Evolutionary conservation across 2,329 filamentous ascomycete genomes (phyloP).

Genomic region (Orbilia quercus): DNA sequence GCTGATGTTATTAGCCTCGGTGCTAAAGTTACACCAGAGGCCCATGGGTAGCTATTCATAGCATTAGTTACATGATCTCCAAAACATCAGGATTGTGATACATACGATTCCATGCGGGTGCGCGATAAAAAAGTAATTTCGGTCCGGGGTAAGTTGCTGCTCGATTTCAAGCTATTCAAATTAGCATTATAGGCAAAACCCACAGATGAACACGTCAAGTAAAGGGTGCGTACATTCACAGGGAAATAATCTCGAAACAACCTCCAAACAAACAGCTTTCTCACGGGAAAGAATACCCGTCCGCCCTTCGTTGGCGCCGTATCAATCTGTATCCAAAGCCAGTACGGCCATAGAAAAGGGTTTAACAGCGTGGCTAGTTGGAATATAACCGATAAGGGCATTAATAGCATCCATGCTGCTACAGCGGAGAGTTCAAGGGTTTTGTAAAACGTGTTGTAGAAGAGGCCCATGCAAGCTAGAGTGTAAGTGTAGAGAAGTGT

Average conservation of each 20-base stretch:
- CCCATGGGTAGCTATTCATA: constrained; percentile 1
- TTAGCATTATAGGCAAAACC: not conserved
- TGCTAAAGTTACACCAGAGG: constrained; percentile 13
- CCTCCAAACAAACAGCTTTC: not conserved
- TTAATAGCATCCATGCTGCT: constrained; percentile 9
- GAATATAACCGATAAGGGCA: not conserved
- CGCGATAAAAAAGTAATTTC: constrained; percentile 6
- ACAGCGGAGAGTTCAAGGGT: constrained; percentile 2
- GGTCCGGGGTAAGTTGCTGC: not conserved
- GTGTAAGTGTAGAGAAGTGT: not conserved
- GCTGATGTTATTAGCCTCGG: not conserved
- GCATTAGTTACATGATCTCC: no score
- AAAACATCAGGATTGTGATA: not conserved
- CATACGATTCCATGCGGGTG: constrained; percentile 11
- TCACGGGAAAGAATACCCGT: not conserved
- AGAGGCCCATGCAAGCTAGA: not conserved
- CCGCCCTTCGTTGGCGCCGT: not conserved
- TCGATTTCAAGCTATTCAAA: not conserved
- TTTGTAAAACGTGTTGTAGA: not conserved
- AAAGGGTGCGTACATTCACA: not conserved
- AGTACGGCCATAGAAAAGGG: constrained; percentile 8
- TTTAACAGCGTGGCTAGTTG: not conserved
- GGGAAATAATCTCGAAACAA: constrained; percentile 10
- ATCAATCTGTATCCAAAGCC: constrained; percentile 16
- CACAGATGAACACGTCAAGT: not conserved